These are phyloP conservation scores for Nothopassalora personata DNA, from an alignment of 2,329 filamentous ascomycete genomes.

Conservation along the genomic window DNA sequence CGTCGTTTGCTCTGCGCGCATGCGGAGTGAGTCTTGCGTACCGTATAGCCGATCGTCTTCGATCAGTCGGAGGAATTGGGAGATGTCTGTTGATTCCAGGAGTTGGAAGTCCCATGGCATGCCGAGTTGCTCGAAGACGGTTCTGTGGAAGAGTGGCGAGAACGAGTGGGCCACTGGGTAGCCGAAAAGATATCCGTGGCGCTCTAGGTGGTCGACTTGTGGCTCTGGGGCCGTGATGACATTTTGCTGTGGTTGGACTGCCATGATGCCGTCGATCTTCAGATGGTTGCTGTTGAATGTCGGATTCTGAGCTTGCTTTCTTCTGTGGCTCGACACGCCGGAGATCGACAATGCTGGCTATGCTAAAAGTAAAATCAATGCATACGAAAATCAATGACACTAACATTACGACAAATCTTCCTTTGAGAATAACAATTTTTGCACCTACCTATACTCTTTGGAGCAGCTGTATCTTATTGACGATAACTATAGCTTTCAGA, in stretches of 20 bases:
- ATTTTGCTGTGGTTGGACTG: constrained; percentile 9
- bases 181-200: constrained; percentile 53
- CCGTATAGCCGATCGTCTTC: constrained; percentile 40
- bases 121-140: constrained; percentile 48
- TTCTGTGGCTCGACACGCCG: too few relatives aligned
- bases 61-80: constrained; percentile 44
- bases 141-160: constrained; percentile 51
- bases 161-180: constrained; percentile 54
- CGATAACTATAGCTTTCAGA: too few relatives aligned
- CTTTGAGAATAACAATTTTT: too few relatives aligned
- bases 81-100: constrained; percentile 43
- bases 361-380: not conserved
- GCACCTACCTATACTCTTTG: too few relatives aligned
- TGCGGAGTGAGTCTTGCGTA: not conserved
- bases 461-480: too few relatives aligned
- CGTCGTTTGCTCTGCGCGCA: not conserved
- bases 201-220: constrained; percentile 36
- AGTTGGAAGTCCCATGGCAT: constrained; percentile 50
- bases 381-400: not conserved
- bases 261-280: constrained; percentile 4
- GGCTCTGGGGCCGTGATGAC: constrained; percentile 24
- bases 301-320: not conserved
- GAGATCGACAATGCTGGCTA: not conserved
- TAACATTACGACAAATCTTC: too few relatives aligned
- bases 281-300: not conserved